A percentile compares a stretch with the other conserved stretches of the same genome.
phyloP scores from a whole-genome alignment of 2,329 filamentous ascomycete species.

The Penicillium sp. region DNA sequence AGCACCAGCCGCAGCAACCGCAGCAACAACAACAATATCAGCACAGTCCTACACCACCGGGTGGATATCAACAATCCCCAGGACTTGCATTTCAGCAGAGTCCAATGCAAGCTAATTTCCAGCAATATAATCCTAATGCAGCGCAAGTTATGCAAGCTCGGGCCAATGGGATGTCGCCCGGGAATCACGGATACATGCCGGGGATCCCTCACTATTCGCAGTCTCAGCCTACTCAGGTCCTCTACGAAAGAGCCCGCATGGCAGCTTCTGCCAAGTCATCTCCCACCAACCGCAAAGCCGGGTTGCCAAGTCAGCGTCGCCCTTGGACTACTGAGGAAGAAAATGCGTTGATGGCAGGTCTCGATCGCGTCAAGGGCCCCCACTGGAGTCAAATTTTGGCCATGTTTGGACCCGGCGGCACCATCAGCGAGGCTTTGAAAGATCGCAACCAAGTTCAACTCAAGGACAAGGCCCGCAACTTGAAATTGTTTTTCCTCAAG shows the following conservation, averaged over 20 bases:
- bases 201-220: slow-evolving; percentile 44
- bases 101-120: slow-evolving; percentile 36
- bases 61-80: slow-evolving; percentile 30
- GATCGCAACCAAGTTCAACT: slow-evolving; percentile 87
- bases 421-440: slow-evolving; percentile 74
- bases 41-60: slow-evolving; percentile 31
- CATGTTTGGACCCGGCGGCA: slow-evolving; percentile 73
- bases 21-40: slow-evolving; percentile 27
- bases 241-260: slow-evolving; percentile 53
- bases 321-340: slow-evolving; percentile 89
- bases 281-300: slow-evolving; percentile 47
- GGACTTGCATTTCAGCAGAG: slow-evolving; percentile 37
- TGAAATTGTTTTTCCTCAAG: slow-evolving; percentile 89
- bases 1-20: slow-evolving; percentile 6
- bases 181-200: slow-evolving; percentile 41
- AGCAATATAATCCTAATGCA: slow-evolving; percentile 36
- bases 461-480: slow-evolving; percentile 84
- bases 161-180: slow-evolving; percentile 28
- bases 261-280: slow-evolving; percentile 52
- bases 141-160: slow-evolving; percentile 26
- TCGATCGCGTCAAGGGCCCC: slow-evolving; percentile 82
- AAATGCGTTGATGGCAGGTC: slow-evolving; percentile 78
- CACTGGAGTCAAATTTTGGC: slow-evolving; percentile 90
- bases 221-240: slow-evolving; percentile 48
- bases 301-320: slow-evolving; percentile 56